Evolutionary conservation across 176 grass and related monocot species (phyloP).

Genomic region (Triticum urartu): DNA sequence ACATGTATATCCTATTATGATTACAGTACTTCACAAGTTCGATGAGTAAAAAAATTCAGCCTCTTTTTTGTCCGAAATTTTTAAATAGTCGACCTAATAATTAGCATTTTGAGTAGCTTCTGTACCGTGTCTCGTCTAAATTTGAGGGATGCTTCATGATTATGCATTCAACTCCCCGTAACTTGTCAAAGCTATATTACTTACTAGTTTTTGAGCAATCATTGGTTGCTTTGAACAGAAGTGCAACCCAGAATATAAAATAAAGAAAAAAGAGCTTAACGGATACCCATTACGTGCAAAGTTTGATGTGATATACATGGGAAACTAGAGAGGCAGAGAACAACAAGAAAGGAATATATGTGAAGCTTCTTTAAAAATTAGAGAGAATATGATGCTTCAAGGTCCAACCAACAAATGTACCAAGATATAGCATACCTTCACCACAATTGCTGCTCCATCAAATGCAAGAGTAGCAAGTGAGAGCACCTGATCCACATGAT

Average conservation of each 20-base stretch:
- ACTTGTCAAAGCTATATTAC: neutral
- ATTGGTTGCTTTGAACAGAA: constrained; percentile 12
- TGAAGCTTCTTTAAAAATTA: neutral
- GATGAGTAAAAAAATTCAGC: neutral
- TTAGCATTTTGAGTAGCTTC: neutral
- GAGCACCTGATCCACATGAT: constrained; percentile 79
- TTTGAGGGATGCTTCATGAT: neutral
- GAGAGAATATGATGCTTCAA: neutral
- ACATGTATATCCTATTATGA: constrained; percentile 3
- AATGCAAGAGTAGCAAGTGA: constrained; percentile 87
- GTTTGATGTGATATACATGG: neutral
- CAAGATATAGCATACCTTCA: constrained; percentile 53
- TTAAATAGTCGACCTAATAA: neutral
- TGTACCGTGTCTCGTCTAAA: neutral
- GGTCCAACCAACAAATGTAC: constrained; percentile 17
- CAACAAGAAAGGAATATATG: neutral
- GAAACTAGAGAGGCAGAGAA: neutral
- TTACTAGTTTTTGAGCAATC: neutral
- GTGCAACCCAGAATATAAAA: neutral
- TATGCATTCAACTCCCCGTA: neutral
- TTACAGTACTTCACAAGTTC: neutral
- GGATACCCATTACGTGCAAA: neutral
- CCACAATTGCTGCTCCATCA: constrained; percentile 74
- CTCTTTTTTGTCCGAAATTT: neutral
- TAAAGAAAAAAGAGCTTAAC: neutral